Base-by-base conservation (phyloP, 306 rosid genomes). In the Heteromeles arbutifolia region DNA sequence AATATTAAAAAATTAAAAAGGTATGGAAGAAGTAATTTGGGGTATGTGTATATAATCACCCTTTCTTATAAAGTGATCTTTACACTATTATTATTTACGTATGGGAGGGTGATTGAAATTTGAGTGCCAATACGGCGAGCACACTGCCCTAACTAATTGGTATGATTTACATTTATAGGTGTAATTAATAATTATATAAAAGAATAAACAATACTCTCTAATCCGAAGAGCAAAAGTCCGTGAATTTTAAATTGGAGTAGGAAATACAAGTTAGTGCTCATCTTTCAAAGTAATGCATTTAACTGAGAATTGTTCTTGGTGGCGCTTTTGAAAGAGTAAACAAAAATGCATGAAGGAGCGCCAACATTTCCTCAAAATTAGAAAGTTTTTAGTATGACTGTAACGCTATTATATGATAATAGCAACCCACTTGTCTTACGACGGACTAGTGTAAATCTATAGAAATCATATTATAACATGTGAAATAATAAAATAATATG, bases 61-160 rank as follows among this genome's bases (percentile, higher is more conserved):
- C n/a, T n/a, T 6, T 50, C 54, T 17, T 50, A 50, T 5, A 50
- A 50, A 50, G 54, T 15, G 54, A 50, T 15, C 18, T 5, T 2
- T 17, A 50, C 6, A 50, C 8, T 48, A 50, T 50, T 50, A 17
- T 50, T 50, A 50, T 50, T 50, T 2, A 5, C 1, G 3, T 15
- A 48, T 0, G 8, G 54, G 17, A 15, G 3, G 3, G 1, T 14
- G 54, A 50, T 5, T 50, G 54, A 17, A 17, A 50, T 50, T 50
- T 50, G 21, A 50, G 21, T 50, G 6, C 18, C 21, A 50, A 15
- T 2, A 1, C 2, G 0, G 2, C 8, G 8, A 50, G 54, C 9
- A 17, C 2, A 5, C 6, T 15, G 3, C 0, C 0, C 0, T 18
- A 50, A 15, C 3, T 19, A 15, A 48, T 2, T 15, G 2, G 7